These are phyloP conservation scores for Ophiocordyceps camponoti-rufipedis DNA, from an alignment of 2,329 filamentous ascomycete species.

Conservation along the genomic window DNA sequence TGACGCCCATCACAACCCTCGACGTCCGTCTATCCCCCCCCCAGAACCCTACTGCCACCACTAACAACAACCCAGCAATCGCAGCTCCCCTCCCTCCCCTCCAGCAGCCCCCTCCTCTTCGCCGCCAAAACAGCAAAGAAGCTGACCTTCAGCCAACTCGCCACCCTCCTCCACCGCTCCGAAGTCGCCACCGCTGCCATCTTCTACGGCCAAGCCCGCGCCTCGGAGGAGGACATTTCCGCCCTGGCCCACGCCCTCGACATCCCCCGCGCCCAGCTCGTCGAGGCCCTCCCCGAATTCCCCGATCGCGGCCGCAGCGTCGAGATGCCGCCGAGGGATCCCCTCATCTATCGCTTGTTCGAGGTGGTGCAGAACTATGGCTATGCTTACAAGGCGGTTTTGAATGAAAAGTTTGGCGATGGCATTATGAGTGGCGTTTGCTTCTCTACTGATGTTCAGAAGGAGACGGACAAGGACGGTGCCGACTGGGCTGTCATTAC, in stretches of 20 bases:
- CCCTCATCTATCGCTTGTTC: slow-evolving; percentile 65
- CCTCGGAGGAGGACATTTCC: slow-evolving; percentile 47
- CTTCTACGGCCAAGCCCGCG: slow-evolving; percentile 76
- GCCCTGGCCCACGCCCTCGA: slow-evolving; percentile 49
- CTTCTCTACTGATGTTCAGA: slow-evolving; percentile 81
- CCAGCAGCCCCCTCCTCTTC: slow-evolving; percentile 29
- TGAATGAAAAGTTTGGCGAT: slow-evolving; percentile 90
- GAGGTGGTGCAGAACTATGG: slow-evolving; percentile 96
- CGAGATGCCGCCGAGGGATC: slow-evolving; percentile 18
- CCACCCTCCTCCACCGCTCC: slow-evolving; percentile 51
- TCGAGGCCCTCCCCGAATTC: slow-evolving; percentile 48
- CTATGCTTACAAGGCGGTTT: slow-evolving; percentile 82
- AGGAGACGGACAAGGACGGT: slow-evolving; percentile 75
- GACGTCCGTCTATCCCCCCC: background rate
- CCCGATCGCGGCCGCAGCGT: slow-evolving; percentile 59
- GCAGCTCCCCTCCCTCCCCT: background rate
- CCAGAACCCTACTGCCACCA: background rate
- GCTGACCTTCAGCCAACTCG: slow-evolving; percentile 67
- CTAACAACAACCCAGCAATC: background rate
- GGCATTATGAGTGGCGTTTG: slow-evolving; percentile 95
- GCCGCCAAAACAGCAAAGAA: slow-evolving; percentile 58
- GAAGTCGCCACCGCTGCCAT: slow-evolving; percentile 75
- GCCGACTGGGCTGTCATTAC: slow-evolving; percentile 74
- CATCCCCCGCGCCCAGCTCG: slow-evolving; percentile 36
- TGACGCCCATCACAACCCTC: background rate